A percentile compares a stretch with the other conserved stretches of the same genome.
Evolutionary conservation across 805 yeast genomes (phyloP).

Genomic region (Saturnispora hagleri): DNA sequence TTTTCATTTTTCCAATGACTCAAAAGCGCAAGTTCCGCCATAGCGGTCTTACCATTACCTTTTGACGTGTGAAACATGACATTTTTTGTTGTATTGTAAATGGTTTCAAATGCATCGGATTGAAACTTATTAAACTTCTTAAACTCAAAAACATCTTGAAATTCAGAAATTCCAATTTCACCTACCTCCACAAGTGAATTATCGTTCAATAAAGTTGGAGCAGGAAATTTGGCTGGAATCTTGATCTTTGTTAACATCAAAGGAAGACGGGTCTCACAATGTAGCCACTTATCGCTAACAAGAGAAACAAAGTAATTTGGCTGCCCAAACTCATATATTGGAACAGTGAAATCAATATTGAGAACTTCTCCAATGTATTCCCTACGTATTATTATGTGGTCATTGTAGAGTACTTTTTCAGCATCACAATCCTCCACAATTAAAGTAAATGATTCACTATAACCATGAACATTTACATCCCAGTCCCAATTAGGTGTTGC

Average conservation of each 20-base stretch:
- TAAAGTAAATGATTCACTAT: constrained; percentile 55
- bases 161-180: constrained; percentile 41
- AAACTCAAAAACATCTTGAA: constrained; percentile 37
- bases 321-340: constrained; percentile 43
- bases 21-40: constrained; percentile 67
- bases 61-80: constrained; percentile 63
- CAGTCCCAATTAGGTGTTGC: constrained; percentile 70
- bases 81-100: constrained; percentile 45
- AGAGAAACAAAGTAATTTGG: constrained; percentile 70
- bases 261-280: constrained; percentile 56
- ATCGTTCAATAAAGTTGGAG: constrained; percentile 50
- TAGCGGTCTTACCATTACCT: constrained; percentile 64
- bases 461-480: constrained; percentile 58
- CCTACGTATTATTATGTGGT: constrained; percentile 42
- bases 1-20: constrained; percentile 61
- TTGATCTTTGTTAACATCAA: constrained; percentile 42
- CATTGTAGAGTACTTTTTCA: constrained; percentile 55
- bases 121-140: constrained; percentile 61
- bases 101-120: constrained; percentile 54
- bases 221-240: constrained; percentile 56
- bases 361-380: constrained; percentile 46
- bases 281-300: constrained; percentile 80
- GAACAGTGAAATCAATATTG: constrained; percentile 55
- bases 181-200: constrained; percentile 40
- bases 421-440: constrained; percentile 82